A percentile compares a stretch with the other conserved stretches of the same genome.
Conservation (phyloP, 1,284 basidiomycete genomes). For the Hymenochaete sp. region DNA sequence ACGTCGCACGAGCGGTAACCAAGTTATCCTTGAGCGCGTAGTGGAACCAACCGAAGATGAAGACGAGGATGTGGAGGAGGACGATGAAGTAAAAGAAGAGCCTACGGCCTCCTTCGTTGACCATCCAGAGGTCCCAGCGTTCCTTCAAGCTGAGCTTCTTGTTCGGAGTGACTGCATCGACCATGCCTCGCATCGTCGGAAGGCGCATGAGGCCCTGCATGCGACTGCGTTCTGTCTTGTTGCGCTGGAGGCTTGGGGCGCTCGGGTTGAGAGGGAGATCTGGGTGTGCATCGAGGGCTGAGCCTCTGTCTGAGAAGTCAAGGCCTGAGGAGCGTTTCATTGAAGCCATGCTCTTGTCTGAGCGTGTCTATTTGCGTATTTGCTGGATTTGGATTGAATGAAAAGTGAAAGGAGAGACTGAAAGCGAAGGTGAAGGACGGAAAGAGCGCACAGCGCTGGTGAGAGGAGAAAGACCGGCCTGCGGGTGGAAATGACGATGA, state of each 20-base stretch:
- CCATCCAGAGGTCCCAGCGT: slow-evolving; percentile 71
- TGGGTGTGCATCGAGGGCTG: slow-evolving; percentile 43
- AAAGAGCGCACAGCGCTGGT: slow-evolving; percentile 12
- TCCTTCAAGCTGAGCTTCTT: slow-evolving; percentile 27
- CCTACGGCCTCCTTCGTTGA: slow-evolving; percentile 76
- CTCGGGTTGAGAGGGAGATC: slow-evolving; percentile 33
- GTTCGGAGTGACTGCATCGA: slow-evolving; percentile 29
- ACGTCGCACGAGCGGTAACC: slow-evolving; percentile 51
- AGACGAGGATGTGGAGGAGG: slow-evolving; percentile 67
- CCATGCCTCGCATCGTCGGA: slow-evolving; percentile 31
- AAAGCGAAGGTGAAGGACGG: no score
- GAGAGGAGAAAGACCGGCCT: neutral
- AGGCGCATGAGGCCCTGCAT: slow-evolving; percentile 71
- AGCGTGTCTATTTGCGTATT: slow-evolving; percentile 5
- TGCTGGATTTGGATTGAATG: neutral
- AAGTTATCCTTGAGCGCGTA: slow-evolving; percentile 73
- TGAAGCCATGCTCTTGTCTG: slow-evolving; percentile 6
- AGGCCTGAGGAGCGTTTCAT: slow-evolving; percentile 50
- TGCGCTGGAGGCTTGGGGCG: slow-evolving; percentile 50
- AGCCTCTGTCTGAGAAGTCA: slow-evolving; percentile 61
- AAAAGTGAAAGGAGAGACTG: slow-evolving; percentile 3
- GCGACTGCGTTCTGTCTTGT: slow-evolving; percentile 69
- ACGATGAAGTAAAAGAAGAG: slow-evolving; percentile 74
- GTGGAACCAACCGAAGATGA: slow-evolving; percentile 65
- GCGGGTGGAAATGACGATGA: slow-evolving; percentile 10